Conservation (phyloP, 1,284 basidiomycete species). For the Puccinia hordei region DNA sequence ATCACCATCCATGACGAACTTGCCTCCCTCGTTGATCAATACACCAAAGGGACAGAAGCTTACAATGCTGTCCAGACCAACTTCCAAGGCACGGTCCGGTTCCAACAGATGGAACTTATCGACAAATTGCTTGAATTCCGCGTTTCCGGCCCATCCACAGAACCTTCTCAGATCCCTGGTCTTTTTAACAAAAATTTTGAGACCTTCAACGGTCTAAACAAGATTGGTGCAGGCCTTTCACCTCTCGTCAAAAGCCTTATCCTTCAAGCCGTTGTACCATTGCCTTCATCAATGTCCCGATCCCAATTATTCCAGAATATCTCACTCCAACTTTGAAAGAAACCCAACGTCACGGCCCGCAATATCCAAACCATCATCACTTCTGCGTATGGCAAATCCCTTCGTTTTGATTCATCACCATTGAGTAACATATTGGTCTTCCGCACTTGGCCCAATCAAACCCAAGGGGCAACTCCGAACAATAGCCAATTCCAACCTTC, state of each 20-base stretch:
- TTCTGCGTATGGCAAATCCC: background rate
- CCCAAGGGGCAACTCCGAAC: background rate
- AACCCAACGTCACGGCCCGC: background rate
- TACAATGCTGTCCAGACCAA: background rate
- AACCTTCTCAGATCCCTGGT: background rate
- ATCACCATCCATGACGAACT: background rate
- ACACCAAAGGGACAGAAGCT: background rate
- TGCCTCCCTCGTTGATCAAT: background rate
- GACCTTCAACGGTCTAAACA: background rate
- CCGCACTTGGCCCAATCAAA: background rate
- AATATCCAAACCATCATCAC: constrained; percentile 4
- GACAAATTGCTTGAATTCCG: background rate
- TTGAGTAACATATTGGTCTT: background rate
- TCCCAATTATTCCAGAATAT: constrained; percentile 25
- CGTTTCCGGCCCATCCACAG: background rate
- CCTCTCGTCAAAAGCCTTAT: background rate
- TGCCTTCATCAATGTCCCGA: background rate
- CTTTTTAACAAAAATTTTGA: constrained; percentile 16
- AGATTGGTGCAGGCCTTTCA: background rate
- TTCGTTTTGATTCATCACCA: background rate
- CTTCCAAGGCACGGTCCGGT: background rate
- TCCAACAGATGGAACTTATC: background rate
- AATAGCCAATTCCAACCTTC: background rate
- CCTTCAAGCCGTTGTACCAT: background rate
- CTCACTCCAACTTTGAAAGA: background rate